Percentiles rank a stretch among this genome's conserved stretches.
Conservation (phyloP, 495 filamentous ascomycete species). For the Neurospora sp. region DNA sequence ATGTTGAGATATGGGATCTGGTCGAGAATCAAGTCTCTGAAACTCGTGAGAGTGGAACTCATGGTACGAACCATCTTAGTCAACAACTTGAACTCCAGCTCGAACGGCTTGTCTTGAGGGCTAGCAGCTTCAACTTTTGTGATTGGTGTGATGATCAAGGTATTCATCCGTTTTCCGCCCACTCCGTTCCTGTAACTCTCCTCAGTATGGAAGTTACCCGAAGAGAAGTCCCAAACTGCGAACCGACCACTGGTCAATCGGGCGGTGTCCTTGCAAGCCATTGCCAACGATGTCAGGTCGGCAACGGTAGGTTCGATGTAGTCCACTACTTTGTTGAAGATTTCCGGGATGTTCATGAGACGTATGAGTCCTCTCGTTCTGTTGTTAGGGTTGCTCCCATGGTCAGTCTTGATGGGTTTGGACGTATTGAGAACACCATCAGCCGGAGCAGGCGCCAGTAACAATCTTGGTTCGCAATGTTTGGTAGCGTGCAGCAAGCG, state of each 20-base stretch:
- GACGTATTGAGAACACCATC: background rate
- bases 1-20: slow-evolving; percentile 11
- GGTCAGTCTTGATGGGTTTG: background rate
- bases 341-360: slow-evolving; percentile 2
- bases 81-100: slow-evolving; percentile 1
- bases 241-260: background rate
- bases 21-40: slow-evolving; percentile 12
- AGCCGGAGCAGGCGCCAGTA: background rate
- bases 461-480: background rate
- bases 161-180: slow-evolving; percentile 2
- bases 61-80: slow-evolving; percentile 2
- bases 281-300: slow-evolving; percentile 9
- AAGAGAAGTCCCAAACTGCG: slow-evolving; percentile 8
- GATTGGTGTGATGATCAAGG: slow-evolving; percentile 4
- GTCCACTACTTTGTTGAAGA: background rate
- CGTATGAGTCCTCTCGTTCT: background rate
- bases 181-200: background rate
- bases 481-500: background rate
- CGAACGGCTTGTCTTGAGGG: slow-evolving; percentile 1
- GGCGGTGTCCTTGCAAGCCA: slow-evolving; percentile 2
- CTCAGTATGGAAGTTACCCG: background rate
- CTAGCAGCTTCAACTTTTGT: background rate
- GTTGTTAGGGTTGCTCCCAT: background rate
- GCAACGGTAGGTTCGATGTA: slow-evolving; percentile 4
- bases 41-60: background rate